A percentile compares a stretch with the other conserved stretches of the same genome.
These are phyloP conservation scores for Pulveroboletus sp. DNA, from an alignment of 768 basidiomycete genomes.

Conservation along the genomic window DNA sequence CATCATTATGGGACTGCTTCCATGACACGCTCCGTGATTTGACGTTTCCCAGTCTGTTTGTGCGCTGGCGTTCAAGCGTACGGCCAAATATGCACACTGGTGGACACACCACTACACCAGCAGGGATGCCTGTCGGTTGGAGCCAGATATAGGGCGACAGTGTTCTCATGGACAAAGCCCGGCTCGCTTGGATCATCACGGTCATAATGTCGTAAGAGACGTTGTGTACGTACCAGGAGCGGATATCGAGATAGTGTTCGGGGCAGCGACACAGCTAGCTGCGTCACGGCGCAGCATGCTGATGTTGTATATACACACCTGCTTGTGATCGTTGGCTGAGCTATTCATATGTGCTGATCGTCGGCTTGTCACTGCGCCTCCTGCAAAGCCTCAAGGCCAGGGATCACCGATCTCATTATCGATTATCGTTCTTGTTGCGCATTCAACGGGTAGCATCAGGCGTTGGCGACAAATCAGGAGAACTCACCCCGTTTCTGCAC, in stretches of 20 bases:
- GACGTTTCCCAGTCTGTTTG: slow-evolving; percentile 13
- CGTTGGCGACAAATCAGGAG: slow-evolving; percentile 14
- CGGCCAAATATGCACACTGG: not conserved
- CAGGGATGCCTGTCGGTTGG: not conserved
- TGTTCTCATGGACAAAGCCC: too few species aligned
- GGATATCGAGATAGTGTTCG: too few species aligned
- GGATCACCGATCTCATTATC: slow-evolving; percentile 1
- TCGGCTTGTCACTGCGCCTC: slow-evolving; percentile 19
- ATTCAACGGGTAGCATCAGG: not conserved
- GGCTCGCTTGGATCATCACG: too few species aligned
- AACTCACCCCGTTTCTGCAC: slow-evolving; percentile 10
- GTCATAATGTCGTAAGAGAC: too few species aligned
- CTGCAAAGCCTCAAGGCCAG: slow-evolving; percentile 16
- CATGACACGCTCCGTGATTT: slow-evolving; percentile 25
- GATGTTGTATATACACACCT: too few species aligned
- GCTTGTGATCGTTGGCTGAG: not conserved
- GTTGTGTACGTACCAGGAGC: too few species aligned
- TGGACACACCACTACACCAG: slow-evolving; percentile 1
- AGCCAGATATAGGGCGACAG: too few species aligned
- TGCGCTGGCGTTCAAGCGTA: slow-evolving; percentile 1
- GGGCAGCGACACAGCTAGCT: too few species aligned
- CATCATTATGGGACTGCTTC: slow-evolving; percentile 26
- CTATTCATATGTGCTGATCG: slow-evolving; percentile 12
- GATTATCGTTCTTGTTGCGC: slow-evolving; percentile 6
- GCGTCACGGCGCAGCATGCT: too few species aligned